Conservation (phyloP, 257 asterid genomes). For the Gentiana dahurica region DNA sequence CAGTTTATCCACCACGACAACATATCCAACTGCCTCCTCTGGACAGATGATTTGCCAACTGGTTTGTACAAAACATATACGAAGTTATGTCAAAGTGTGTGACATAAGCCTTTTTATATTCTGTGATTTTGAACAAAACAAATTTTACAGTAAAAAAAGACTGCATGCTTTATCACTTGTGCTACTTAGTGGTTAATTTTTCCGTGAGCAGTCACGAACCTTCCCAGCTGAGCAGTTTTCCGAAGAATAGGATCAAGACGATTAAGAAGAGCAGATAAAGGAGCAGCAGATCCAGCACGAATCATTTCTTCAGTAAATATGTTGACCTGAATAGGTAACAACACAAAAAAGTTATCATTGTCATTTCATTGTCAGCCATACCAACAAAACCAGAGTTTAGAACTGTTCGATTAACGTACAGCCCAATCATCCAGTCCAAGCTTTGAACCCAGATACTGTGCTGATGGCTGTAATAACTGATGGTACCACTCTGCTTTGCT, state of each 20-base stretch:
- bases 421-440: slow-evolving; percentile 90
- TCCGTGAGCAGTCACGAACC: slow-evolving; percentile 26
- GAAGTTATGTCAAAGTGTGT: not conserved
- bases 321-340: slow-evolving; percentile 44
- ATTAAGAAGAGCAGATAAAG: slow-evolving; percentile 86
- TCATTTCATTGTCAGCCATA: not conserved
- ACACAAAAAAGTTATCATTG: slow-evolving; percentile 9
- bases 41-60: slow-evolving; percentile 99
- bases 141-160: not conserved
- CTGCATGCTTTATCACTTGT: not conserved
- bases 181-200: slow-evolving; percentile 5
- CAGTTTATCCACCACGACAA: slow-evolving; percentile 82
- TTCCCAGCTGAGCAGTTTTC: slow-evolving; percentile 86
- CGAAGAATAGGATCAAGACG: slow-evolving; percentile 96
- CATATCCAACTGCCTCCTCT: slow-evolving; percentile 88
- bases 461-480: slow-evolving; percentile 88
- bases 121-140: not conserved
- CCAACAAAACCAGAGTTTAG: slow-evolving; percentile 7
- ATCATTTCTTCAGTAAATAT: slow-evolving; percentile 97
- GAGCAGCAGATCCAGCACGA: slow-evolving; percentile 98
- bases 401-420: slow-evolving; percentile 34
- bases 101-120: not conserved
- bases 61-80: slow-evolving; percentile 22
- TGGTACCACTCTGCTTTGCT: slow-evolving; percentile 86
- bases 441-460: slow-evolving; percentile 84